These are phyloP conservation scores for Carallia brachiata DNA, from an alignment of 345 rosid species.

Conservation along the genomic window DNA sequence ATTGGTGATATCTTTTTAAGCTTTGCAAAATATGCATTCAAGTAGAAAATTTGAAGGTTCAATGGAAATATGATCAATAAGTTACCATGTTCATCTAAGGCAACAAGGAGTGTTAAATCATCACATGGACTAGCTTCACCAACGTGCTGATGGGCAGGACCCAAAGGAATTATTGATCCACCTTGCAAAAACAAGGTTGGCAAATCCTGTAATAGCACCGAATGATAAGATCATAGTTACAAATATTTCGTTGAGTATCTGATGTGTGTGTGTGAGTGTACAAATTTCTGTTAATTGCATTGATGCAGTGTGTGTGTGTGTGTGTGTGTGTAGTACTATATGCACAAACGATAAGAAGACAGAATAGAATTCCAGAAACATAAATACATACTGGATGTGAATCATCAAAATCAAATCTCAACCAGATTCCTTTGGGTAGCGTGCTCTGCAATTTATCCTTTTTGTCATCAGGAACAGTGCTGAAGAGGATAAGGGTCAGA, in stretches of 20 bases:
- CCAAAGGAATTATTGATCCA: conserved; percentile 73
- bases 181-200: conserved; percentile 83
- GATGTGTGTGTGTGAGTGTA: not conserved
- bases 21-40: not conserved
- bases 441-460: conserved; percentile 41
- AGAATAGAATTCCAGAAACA: not conserved
- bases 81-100: conserved; percentile 82
- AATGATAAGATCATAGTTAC: conserved; percentile 1
- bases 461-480: conserved; percentile 51
- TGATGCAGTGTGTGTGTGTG: not conserved
- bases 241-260: not conserved
- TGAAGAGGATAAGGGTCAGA: conserved; percentile 28
- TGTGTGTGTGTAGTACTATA: not conserved
- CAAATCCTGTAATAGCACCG: conserved; percentile 57
- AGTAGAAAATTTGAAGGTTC: not conserved
- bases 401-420: conserved; percentile 76
- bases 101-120: conserved; percentile 72
- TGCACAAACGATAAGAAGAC: not conserved
- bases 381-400: conserved; percentile 65
- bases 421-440: conserved; percentile 78
- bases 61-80: conserved; percentile 5
- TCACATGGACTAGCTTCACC: conserved; percentile 61
- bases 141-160: conserved; percentile 65
- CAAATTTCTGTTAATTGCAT: too few relatives aligned
- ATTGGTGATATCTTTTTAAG: not conserved